Evolutionary conservation across 202 grass and related monocot genomes (phyloP).

Genomic region (Carex sylvatica): DNA sequence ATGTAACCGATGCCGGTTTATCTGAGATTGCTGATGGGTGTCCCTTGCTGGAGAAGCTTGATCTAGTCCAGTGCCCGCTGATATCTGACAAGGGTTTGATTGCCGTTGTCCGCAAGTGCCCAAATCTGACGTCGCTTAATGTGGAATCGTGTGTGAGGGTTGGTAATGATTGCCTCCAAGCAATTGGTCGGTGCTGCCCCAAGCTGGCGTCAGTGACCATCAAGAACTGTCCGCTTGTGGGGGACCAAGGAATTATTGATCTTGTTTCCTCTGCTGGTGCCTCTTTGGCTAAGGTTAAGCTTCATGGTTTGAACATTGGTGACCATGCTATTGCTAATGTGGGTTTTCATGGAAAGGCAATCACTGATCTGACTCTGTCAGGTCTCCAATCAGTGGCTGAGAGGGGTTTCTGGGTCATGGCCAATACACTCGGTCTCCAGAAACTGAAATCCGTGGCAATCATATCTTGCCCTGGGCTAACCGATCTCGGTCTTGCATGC

Average conservation of each 20-base stretch:
- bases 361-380: conserved; percentile 58
- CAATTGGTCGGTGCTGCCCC: conserved; percentile 50
- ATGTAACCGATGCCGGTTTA: conserved; percentile 59
- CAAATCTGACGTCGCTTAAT: conserved; percentile 46
- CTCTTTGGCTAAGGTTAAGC: conserved; percentile 60
- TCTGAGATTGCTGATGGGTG: conserved; percentile 72
- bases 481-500: conserved; percentile 63
- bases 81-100: conserved; percentile 79
- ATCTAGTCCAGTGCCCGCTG: conserved; percentile 59
- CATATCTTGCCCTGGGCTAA: conserved; percentile 65
- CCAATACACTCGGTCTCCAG: conserved; percentile 81
- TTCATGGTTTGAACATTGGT: conserved; percentile 76
- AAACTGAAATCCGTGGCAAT: conserved; percentile 63
- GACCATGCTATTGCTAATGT: conserved; percentile 79
- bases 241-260: conserved; percentile 69
- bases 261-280: conserved; percentile 53
- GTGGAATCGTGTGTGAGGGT: conserved; percentile 61
- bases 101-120: conserved; percentile 51
- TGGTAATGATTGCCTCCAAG: conserved; percentile 56
- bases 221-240: conserved; percentile 64
- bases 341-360: conserved; percentile 68
- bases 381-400: conserved; percentile 58
- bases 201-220: conserved; percentile 69
- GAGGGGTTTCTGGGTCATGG: conserved; percentile 99
- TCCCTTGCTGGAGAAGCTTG: conserved; percentile 70